A percentile compares a stretch with the other conserved stretches of the same genome.
Evolutionary conservation across 306 rosid genomes (phyloP).

Genomic region (Trichosanthes cucumerina): DNA sequence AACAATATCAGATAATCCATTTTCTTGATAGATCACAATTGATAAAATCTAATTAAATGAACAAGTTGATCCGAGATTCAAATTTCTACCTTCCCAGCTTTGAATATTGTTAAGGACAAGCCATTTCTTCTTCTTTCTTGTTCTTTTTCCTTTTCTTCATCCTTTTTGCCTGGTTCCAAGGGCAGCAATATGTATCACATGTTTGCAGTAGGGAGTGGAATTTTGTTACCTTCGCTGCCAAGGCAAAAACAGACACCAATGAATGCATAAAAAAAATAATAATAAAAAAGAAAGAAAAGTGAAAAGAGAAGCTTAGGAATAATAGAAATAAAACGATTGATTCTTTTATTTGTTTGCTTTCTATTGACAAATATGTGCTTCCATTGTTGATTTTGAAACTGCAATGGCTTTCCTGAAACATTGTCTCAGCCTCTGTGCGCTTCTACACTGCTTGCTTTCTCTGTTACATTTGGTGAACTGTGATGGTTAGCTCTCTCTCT

Average conservation of each 20-base stretch:
- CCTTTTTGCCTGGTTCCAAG: neutral
- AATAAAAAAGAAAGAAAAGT: too few species aligned
- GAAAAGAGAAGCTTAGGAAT: neutral
- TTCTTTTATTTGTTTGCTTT: neutral
- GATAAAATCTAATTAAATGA: neutral
- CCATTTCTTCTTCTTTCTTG: neutral
- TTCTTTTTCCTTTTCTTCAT: neutral
- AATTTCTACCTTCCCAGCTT: neutral
- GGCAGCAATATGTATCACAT: neutral
- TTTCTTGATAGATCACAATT: neutral
- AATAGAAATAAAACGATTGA: neutral
- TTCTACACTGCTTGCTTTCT: neutral
- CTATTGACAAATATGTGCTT: neutral
- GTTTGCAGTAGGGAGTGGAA: neutral
- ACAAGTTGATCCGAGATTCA: neutral
- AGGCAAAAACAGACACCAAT: neutral
- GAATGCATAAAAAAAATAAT: neutral
- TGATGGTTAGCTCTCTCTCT: neutral
- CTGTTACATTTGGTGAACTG: neutral
- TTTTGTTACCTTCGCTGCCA: conserved; percentile 4
- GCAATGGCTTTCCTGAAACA: neutral
- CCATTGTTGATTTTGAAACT: neutral
- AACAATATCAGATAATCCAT: neutral
- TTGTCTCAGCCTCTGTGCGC: neutral
- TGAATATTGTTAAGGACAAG: neutral